Base-by-base conservation (phyloP, 495 filamentous ascomycete species). In the Podospora pseudopauciseta region DNA sequence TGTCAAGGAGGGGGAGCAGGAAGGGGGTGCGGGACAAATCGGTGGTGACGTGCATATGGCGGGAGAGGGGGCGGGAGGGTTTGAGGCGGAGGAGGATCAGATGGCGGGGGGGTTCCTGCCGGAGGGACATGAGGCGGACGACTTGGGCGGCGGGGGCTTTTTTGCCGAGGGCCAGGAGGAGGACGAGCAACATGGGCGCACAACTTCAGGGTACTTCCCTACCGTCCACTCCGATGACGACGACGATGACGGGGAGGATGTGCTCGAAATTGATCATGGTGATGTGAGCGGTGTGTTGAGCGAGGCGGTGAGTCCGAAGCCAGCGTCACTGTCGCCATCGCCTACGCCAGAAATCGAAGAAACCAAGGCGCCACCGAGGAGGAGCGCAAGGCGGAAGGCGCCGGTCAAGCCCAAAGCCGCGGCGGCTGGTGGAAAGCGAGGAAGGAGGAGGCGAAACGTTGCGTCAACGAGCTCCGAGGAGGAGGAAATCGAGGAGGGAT, bases 21-120 rank as follows among this genome's bases (percentile, higher is more conserved):
- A 74, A 73, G 72, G 59, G 72, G 68, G 71, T 9, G 13, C 39
- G 15, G 39, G 39, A 39, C 92, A 96, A 13, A 11, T 5, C 34
- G 92, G 97, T 62, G 96, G 97, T 80, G 91, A 90, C 16, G 72
- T 83, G 34, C 69, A 81, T 0, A 71, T 77, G 30, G 80, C 81
- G 16, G 34, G 34, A 39, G 34, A 76, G 6, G 75, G 77, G 16
- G 77, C 81, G 34, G 78, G 80, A 0, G 77, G 82, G 53, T 79
- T 78, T 6, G 76, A 74, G 74, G 72, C 57, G 72, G 68, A 70
- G 6, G 71, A 74, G n/a, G 80, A 85, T 30, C 81, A 85, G 20
- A 80, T 82, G 75, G 85, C 75, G 4, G 87, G 87, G 4, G 86
- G 85, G 0, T 89, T 89, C 68, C 65, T 88, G 9, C 82, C 78